Conservation (phyloP, 1,284 basidiomycete genomes). For the Cutaneotrichosporon curvatum region DNA sequence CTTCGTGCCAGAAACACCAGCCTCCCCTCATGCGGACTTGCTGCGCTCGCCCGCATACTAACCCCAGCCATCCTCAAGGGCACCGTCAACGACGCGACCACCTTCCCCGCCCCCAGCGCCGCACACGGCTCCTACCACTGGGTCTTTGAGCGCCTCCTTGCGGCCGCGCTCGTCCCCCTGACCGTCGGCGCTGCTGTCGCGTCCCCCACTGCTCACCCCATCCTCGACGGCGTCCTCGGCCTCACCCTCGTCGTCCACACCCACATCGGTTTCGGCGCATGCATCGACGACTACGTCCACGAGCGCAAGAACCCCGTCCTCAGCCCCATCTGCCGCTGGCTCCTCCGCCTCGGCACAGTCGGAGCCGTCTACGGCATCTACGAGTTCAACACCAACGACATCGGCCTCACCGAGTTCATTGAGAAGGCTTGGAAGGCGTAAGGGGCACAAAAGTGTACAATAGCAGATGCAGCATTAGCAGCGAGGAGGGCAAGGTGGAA, state of each 20-base stretch:
- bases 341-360: conserved; percentile 67
- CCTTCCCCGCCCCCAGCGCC: conserved; percentile 73
- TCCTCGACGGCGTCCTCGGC: conserved; percentile 82
- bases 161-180: conserved; percentile 79
- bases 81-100: conserved; percentile 89
- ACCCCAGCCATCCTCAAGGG: conserved; percentile 79
- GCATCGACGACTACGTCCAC: conserved; percentile 85
- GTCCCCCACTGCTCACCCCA: conserved; percentile 62
- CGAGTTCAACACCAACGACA: conserved; percentile 95
- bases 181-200: conserved; percentile 72
- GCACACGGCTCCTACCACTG: conserved; percentile 93
- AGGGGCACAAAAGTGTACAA: conserved; percentile 19
- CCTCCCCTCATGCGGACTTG: neutral
- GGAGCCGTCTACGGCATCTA: conserved; percentile 87
- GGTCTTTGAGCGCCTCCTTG: conserved; percentile 89
- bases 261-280: conserved; percentile 74
- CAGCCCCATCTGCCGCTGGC: conserved; percentile 66
- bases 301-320: conserved; percentile 81
- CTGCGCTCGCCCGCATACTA: neutral
- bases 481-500: no score
- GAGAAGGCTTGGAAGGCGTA: conserved; percentile 61
- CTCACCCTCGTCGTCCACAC: conserved; percentile 84
- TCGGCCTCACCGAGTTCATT: conserved; percentile 71
- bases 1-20: neutral
- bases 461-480: conserved; percentile 19